Evolutionary conservation across 371 early-diverging fungal species (phyloP).

Genomic region (Mortierella sp.): DNA sequence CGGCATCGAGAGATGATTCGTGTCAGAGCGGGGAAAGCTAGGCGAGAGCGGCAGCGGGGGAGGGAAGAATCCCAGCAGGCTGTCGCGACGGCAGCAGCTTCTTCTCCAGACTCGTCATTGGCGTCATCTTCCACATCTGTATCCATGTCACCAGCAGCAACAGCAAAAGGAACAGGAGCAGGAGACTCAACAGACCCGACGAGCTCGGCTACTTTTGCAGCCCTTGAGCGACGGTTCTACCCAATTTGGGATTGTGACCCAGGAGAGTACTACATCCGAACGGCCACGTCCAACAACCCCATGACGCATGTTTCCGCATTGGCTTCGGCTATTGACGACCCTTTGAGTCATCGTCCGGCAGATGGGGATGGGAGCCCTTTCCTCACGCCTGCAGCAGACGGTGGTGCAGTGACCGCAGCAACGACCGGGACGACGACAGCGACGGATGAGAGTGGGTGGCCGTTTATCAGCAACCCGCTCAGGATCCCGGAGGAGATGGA

Average conservation of each 20-base stretch:
- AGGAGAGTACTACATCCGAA: not conserved
- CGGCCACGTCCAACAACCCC: not conserved
- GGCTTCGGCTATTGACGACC: not conserved
- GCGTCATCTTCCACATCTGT: not conserved
- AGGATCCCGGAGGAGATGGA: slow-evolving; percentile 25
- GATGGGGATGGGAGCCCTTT: not conserved
- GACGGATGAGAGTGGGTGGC: not conserved
- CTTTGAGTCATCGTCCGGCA: not conserved
- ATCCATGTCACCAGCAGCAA: not conserved
- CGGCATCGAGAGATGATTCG: not conserved
- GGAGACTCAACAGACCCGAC: not conserved
- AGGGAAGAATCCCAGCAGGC: not conserved
- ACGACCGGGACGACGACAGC: not conserved
- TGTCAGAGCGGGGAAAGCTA: not conserved
- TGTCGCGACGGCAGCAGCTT: not conserved
- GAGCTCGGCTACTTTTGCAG: not conserved
- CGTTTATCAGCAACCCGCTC: slow-evolving; percentile 26
- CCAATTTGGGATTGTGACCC: not conserved
- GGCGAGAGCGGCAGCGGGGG: not conserved
- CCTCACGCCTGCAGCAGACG: not conserved
- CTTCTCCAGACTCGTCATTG: not conserved
- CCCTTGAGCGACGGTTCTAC: not conserved
- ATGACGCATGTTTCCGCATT: not conserved
- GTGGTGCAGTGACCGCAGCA: not conserved
- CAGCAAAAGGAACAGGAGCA: not conserved